These are phyloP conservation scores for Odonthalia washingtoniensis DNA, from an alignment of 31 red algal genomes.

Conservation along the genomic window DNA sequence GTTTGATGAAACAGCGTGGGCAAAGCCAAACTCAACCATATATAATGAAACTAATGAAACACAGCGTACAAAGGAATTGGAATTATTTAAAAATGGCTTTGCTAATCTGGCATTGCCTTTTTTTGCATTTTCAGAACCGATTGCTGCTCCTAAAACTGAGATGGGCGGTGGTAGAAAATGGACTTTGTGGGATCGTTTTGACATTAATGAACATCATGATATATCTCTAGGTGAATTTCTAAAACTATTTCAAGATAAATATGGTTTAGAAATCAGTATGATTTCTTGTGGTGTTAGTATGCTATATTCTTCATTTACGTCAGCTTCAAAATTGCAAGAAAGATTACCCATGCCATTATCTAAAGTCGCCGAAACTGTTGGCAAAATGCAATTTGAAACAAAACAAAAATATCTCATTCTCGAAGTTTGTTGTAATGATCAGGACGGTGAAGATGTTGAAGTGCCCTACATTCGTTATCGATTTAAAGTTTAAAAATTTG, in stretches of 20 bases:
- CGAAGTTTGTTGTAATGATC: conserved; percentile 92
- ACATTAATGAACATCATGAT: conserved; percentile 87
- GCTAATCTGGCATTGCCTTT: conserved; percentile 96
- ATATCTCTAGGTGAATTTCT: conserved; percentile 91
- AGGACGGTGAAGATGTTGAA: conserved; percentile 94
- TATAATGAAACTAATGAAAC: conserved; percentile 61
- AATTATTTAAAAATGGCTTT: conserved; percentile 96
- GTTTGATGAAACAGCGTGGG: conserved; percentile 68
- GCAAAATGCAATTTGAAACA: conserved; percentile 84
- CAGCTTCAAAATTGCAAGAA: conserved; percentile 82
- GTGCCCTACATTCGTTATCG: conserved; percentile 94
- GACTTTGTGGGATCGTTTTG: conserved; percentile 97
- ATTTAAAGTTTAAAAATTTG: conserved; percentile 71
- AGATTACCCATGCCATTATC: conserved; percentile 84
- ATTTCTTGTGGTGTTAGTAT: conserved; percentile 93
- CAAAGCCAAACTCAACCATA: conserved; percentile 48
- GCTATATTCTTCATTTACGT: conserved; percentile 93
- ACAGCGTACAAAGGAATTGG: conserved; percentile 60
- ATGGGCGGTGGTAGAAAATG: conserved; percentile 90
- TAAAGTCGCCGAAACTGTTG: conserved; percentile 83
- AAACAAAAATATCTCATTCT: conserved; percentile 90
- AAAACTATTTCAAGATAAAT: conserved; percentile 80
- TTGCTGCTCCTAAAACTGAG: conserved; percentile 76
- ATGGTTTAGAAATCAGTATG: conserved; percentile 92
- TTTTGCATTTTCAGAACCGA: conserved; percentile 95